A percentile compares a stretch with the other conserved stretches of the same genome.
phyloP scores from a whole-genome alignment of 2,329 filamentous ascomycete genomes.

The Xylariales sp. region DNA sequence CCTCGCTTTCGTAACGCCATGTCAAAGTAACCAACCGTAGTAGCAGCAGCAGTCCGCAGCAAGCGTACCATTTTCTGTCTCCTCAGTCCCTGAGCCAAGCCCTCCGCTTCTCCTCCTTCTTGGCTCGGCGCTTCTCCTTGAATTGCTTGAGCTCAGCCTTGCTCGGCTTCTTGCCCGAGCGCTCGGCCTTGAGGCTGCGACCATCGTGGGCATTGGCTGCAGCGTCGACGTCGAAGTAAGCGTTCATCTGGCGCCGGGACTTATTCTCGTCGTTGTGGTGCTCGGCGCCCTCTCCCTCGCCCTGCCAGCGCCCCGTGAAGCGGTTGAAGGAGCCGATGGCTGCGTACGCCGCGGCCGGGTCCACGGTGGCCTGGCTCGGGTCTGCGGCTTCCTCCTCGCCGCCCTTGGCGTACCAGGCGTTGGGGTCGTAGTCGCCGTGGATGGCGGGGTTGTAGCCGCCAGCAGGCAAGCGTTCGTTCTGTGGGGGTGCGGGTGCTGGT shows the following conservation, averaged over 20 bases:
- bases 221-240: conserved; percentile 93
- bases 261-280: conserved; percentile 85
- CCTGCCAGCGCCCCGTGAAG: conserved; percentile 82
- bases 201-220: conserved; percentile 90
- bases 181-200: conserved; percentile 84
- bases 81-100: conserved; percentile 82
- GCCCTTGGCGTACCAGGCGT: conserved; percentile 82
- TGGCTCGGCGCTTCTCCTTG: conserved; percentile 82
- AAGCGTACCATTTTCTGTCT: no score
- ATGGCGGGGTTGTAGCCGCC: conserved; percentile 94
- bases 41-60: no score
- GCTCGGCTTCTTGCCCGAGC: conserved; percentile 75
- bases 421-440: conserved; percentile 94
- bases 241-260: conserved; percentile 81
- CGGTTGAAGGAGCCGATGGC: conserved; percentile 81
- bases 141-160: conserved; percentile 88
- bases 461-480: conserved; percentile 38
- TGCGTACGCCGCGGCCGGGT: conserved; percentile 48
- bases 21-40: no score
- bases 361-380: conserved; percentile 24
- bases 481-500: conserved; percentile 23
- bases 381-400: conserved; percentile 32
- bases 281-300: conserved; percentile 62
- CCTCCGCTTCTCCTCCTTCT: conserved; percentile 90
- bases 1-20: no score